Evolutionary conservation across 2,329 filamentous ascomycete species (phyloP).

Genomic region (Fusarium nygamai): DNA sequence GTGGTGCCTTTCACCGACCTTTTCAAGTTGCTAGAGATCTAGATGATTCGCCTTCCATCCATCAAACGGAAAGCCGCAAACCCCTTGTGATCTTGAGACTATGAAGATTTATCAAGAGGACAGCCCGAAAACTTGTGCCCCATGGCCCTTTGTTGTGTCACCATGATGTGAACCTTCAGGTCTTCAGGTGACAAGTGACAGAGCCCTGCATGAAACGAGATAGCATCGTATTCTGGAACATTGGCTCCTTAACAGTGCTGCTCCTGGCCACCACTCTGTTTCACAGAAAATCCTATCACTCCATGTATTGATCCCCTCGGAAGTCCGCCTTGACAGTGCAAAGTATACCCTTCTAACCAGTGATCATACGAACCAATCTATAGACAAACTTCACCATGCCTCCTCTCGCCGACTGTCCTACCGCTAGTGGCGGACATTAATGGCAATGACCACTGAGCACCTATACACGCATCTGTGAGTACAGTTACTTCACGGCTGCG

Average conservation of each 20-base stretch:
- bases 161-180: constrained; percentile 1
- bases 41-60: neutral
- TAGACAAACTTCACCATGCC: constrained; percentile 4
- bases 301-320: constrained; percentile 18
- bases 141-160: neutral
- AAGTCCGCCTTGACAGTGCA: constrained; percentile 1
- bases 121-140: neutral
- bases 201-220: constrained; percentile 9
- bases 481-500: neutral
- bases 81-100: neutral
- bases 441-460: neutral
- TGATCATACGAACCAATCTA: neutral
- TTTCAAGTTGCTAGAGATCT: neutral
- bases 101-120: neutral
- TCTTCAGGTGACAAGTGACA: neutral
- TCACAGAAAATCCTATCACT: neutral
- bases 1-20: neutral
- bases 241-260: neutral
- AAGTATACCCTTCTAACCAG: neutral
- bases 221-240: constrained; percentile 23
- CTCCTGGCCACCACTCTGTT: neutral
- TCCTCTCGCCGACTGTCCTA: neutral
- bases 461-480: neutral
- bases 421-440: neutral
- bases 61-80: neutral